Base-by-base conservation (phyloP, 164 flowering plant genomes). In the Pachysandra terminalis region DNA sequence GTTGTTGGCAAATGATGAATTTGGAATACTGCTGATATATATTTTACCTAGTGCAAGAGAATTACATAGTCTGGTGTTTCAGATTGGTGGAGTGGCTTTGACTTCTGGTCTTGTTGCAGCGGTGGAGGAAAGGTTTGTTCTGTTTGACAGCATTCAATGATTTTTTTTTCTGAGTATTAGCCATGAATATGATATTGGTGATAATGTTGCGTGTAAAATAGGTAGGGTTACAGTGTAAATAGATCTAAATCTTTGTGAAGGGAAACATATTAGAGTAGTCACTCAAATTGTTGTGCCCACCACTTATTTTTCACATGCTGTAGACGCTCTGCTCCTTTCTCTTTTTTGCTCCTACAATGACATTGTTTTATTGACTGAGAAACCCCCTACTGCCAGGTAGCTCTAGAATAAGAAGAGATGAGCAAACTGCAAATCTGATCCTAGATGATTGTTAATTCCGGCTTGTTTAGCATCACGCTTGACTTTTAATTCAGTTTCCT, bases 31-130 rank as follows among this genome's bases (percentile, higher is more conserved):
- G 14, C 66, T 68, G 22, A 61, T 9, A 48, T 28, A 56, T 26
- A 54, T 54, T 14, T 24, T 26, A 54, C 59, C 28, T 56, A 6
- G 25, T 37, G 53, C 57, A n/a, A 62, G 53, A 28, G 22, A 56
- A 15, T 77, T 66, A 80, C 54, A 7, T 51, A 0, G 25, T 54
- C 77, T 45, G 66, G 27, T 73, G 73, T 28, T 79, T 73, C 82
- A 96, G 98, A 81, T 87, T 75, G 99, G 99, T 73, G 99, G 99
- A 63, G 98, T 86, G 57, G 91, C 93, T 71, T 72, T 86, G 81
- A 96, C 96, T 13, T 64, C 68, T 68, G 98, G 98, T 70, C 87
- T 96, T 59, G 74, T 88, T 81, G 74, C 95, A 56, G 96, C 91
- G n/a, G 86, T 88, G 69, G 99, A 96, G 78, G 99, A 93, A 63